phyloP scores from a whole-genome alignment of 2,329 filamentous ascomycete genomes.

The Aspergillus fructus region DNA sequence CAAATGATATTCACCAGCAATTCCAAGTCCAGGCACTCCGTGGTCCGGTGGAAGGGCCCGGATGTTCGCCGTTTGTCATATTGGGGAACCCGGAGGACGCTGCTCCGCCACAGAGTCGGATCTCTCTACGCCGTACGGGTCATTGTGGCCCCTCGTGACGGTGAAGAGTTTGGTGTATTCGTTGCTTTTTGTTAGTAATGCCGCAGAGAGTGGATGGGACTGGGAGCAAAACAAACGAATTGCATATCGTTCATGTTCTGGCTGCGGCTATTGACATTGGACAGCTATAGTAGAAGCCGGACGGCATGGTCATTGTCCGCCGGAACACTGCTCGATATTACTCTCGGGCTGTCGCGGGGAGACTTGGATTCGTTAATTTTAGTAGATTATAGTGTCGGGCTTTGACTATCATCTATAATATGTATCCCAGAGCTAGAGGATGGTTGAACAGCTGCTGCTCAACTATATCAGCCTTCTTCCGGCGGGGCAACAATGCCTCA shows the following conservation, averaged over 20 bases:
- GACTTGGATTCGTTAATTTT: neutral
- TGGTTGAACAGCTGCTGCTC: neutral
- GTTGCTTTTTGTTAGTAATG: neutral
- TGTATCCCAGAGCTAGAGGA: neutral
- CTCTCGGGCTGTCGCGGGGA: neutral
- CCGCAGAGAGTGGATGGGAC: neutral
- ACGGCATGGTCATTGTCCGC: neutral
- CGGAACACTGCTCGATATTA: neutral
- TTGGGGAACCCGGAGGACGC: slow-evolving; percentile 6
- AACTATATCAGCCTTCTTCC: slow-evolving; percentile 7
- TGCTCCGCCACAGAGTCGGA: slow-evolving; percentile 2
- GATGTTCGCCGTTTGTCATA: slow-evolving; percentile 4
- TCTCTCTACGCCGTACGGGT: neutral
- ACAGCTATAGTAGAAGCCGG: neutral
- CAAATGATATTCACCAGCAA: neutral
- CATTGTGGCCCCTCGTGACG: slow-evolving; percentile 3
- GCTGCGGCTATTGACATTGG: neutral
- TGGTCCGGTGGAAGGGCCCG: neutral
- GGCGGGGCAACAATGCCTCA: slow-evolving; percentile 11
- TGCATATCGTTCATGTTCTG: neutral
- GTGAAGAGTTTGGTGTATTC: neutral
- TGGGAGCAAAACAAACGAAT: neutral
- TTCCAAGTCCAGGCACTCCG: neutral
- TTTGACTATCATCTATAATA: neutral
- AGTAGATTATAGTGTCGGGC: neutral